Evolutionary conservation across 2,329 filamentous ascomycete genomes (phyloP).

Genomic region (Thelonectria rubi): DNA sequence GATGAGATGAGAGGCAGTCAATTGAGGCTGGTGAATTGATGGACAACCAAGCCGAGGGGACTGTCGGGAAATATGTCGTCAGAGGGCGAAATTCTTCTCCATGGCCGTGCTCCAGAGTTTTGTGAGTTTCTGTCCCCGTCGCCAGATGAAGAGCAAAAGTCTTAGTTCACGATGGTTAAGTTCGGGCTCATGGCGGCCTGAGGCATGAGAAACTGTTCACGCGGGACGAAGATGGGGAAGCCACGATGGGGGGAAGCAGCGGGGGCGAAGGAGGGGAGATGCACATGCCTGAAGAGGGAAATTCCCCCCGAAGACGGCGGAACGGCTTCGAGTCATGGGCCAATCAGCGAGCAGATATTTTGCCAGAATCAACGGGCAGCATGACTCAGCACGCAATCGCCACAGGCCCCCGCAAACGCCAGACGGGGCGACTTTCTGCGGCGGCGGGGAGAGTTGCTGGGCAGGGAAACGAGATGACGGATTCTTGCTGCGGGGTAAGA

Average conservation of each 20-base stretch:
- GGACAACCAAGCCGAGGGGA: neutral
- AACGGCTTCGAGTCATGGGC: neutral
- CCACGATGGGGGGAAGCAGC: constrained; percentile 11
- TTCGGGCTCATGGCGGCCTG: constrained; percentile 16
- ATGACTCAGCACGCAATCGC: constrained; percentile 22
- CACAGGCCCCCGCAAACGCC: constrained; percentile 25
- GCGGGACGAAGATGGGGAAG: constrained; percentile 30
- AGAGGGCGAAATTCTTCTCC: constrained; percentile 2
- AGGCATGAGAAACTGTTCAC: constrained; percentile 28
- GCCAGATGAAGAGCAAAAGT: constrained; percentile 8
- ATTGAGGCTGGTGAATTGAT: constrained; percentile 9
- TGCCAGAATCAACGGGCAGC: constrained; percentile 13
- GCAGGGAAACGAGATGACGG: constrained; percentile 1
- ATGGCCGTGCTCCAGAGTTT: neutral
- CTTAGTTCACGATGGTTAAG: constrained; percentile 16
- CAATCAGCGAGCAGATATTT: constrained; percentile 21
- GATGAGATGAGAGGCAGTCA: constrained; percentile 6
- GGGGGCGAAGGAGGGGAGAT: constrained; percentile 4
- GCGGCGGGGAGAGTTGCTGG: constrained; percentile 22
- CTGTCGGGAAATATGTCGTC: constrained; percentile 1
- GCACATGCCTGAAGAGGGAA: constrained; percentile 32
- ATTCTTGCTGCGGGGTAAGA: constrained; percentile 26
- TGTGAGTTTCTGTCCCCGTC: constrained; percentile 7
- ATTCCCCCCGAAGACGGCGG: constrained; percentile 32
- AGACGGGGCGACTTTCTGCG: constrained; percentile 22